A percentile compares a stretch with the other conserved stretches of the same genome.
Evolutionary conservation across 345 rosid genomes (phyloP).

Genomic region (Camelina sativa): DNA sequence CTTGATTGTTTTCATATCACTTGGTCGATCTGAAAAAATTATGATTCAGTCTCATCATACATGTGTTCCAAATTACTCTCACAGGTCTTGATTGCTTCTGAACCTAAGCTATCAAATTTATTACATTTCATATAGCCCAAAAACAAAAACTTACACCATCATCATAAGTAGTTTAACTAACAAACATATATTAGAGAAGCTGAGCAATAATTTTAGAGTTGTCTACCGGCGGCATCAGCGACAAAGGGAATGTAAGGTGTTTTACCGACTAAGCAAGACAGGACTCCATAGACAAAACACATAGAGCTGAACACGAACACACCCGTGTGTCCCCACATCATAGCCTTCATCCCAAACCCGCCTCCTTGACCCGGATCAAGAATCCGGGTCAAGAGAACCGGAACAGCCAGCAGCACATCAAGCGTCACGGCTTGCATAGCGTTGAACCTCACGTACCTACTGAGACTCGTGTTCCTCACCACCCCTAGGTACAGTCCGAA

Average conservation of each 20-base stretch:
- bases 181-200: too few species aligned
- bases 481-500: constrained; percentile 83
- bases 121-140: too few species aligned
- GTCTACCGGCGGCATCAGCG: constrained; percentile 85
- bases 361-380: constrained; percentile 67
- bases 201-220: constrained; percentile 34
- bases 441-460: constrained; percentile 74
- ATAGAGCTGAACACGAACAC: constrained; percentile 72
- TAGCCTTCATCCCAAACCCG: constrained; percentile 60
- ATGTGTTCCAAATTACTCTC: too few species aligned
- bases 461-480: constrained; percentile 75
- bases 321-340: constrained; percentile 77
- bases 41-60: too few species aligned
- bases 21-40: too few species aligned
- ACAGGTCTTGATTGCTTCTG: too few species aligned
- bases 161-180: too few species aligned
- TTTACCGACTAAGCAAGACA: constrained; percentile 61
- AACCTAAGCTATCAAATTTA: too few species aligned
- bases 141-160: too few species aligned
- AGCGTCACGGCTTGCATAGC: constrained; percentile 93
- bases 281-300: constrained; percentile 69
- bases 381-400: constrained; percentile 63
- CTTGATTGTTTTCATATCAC: too few species aligned
- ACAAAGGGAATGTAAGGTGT: constrained; percentile 88
- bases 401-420: constrained; percentile 83